Evolutionary conservation across 1,284 basidiomycete genomes (phyloP), one percentile per base, ranked within the genome.

Genomic region (Golubevia pallescens): DNA sequence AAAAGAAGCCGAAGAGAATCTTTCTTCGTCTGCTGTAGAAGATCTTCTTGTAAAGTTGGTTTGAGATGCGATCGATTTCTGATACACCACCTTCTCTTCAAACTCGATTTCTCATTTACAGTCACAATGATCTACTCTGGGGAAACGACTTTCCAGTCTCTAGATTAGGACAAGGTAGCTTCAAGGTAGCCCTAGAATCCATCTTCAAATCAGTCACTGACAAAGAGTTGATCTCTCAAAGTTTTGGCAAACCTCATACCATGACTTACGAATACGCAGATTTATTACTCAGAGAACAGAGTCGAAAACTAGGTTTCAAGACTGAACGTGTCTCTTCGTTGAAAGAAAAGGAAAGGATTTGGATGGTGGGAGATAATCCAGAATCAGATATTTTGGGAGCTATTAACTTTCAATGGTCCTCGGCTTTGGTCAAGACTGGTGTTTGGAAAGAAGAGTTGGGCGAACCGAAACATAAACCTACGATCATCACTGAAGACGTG

Each of bases 351-450:
- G 34, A 20, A 52, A 58, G 65, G 1, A 74, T 82, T 13, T 85
- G 80, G 79, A 85, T 85, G 82, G 70, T 85, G 0, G 82, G 82
- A 51, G 82, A 85, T 65, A 85, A 85, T 57, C 79, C 82, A 13
- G 76, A 70, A 56, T 77, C 73, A 16, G 80, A 81, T 55, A 80
- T 80, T 55, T 13, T 65, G 69, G 63, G 42, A 66, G 68, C 19
- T 38, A 21, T 28, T 28, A 28, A 28, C 28, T 28, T 28, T 28
- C 28, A 28, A 28, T 28, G n/a, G 20, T 8, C 24, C 19, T 59
- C 24, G 14, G 3, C 16, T 59, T 63, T 20, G 60, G 16, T 10
- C 58, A 34, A 32, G 54, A 84, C 81, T 1, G 81, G 81, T 34
- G 81, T 84, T 13, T 84, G 73, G 63, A 69, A 74, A 34, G 75